A percentile compares a stretch with the other conserved stretches of the same genome.
phyloP scores from a whole-genome alignment of 768 basidiomycete genomes.

The Serpula lacrymans region DNA sequence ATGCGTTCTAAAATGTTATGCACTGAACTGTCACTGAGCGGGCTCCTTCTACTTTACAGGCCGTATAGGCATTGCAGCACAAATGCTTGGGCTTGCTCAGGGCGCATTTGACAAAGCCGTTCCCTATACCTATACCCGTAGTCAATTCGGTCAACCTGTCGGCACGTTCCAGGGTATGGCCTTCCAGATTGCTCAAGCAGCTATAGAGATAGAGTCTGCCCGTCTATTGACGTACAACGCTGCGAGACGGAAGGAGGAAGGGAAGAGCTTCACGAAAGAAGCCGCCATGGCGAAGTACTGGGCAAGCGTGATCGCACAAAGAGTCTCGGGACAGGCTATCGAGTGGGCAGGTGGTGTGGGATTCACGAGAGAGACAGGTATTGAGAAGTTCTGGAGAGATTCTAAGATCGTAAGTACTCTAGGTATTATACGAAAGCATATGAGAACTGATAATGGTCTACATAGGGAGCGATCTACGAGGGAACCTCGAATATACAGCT shows the following conservation, averaged over 20 bases:
- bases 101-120: slow-evolving; percentile 95
- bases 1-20: slow-evolving; percentile 1
- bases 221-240: slow-evolving; percentile 95
- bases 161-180: slow-evolving; percentile 96
- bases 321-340: slow-evolving; percentile 84
- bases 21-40: not conserved
- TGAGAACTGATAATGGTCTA: slow-evolving; percentile 6
- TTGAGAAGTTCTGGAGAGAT: slow-evolving; percentile 96
- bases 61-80: slow-evolving; percentile 96
- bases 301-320: slow-evolving; percentile 85
- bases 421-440: not conserved
- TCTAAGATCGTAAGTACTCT: slow-evolving; percentile 80
- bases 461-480: slow-evolving; percentile 85
- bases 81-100: slow-evolving; percentile 98
- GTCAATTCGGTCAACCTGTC: slow-evolving; percentile 91
- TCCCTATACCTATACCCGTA: slow-evolving; percentile 91
- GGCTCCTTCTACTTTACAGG: slow-evolving; percentile 32
- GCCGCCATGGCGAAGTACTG: slow-evolving; percentile 99
- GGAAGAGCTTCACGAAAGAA: slow-evolving; percentile 80
- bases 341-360: slow-evolving; percentile 96
- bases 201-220: slow-evolving; percentile 86
- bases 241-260: slow-evolving; percentile 91
- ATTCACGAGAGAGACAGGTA: slow-evolving; percentile 89
- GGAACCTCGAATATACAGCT: slow-evolving; percentile 98
- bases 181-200: slow-evolving; percentile 90